Conservation (phyloP, 768 basidiomycete genomes). For the Tubosaeta sp. region DNA sequence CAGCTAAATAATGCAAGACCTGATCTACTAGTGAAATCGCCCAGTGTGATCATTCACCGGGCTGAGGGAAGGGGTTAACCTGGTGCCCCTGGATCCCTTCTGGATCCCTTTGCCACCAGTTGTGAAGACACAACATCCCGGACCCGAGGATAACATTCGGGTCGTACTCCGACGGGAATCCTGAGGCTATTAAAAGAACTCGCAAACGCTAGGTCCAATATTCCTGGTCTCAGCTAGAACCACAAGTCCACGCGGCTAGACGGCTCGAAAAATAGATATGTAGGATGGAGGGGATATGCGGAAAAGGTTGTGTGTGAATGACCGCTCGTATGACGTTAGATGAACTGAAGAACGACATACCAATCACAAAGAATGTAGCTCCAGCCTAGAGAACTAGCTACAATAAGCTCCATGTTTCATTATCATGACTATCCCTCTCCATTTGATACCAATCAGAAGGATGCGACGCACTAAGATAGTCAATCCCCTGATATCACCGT, state of each 20-base stretch:
- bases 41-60: too few relatives aligned
- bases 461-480: too few relatives aligned
- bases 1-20: too few relatives aligned
- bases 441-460: too few relatives aligned
- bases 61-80: too few relatives aligned
- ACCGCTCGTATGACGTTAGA: neutral
- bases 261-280: constrained; percentile 87
- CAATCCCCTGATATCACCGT: too few relatives aligned
- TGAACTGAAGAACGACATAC: constrained; percentile 40
- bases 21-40: too few relatives aligned
- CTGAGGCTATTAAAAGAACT: constrained; percentile 77
- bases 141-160: constrained; percentile 88
- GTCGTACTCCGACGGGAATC: constrained; percentile 75
- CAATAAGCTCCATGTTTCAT: constrained; percentile 89
- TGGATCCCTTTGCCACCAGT: constrained; percentile 48
- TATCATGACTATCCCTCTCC: too few relatives aligned
- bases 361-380: constrained; percentile 95
- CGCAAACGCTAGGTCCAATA: constrained; percentile 75
- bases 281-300: constrained; percentile 90
- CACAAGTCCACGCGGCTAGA: constrained; percentile 85
- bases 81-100: constrained; percentile 97
- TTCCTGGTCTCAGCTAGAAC: constrained; percentile 87
- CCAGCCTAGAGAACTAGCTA: constrained; percentile 95
- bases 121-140: too few relatives aligned
- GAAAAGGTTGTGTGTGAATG: constrained; percentile 37